These are phyloP conservation scores for Tephrocybe sp. DNA, from an alignment of 768 basidiomycete species.

Conservation along the genomic window DNA sequence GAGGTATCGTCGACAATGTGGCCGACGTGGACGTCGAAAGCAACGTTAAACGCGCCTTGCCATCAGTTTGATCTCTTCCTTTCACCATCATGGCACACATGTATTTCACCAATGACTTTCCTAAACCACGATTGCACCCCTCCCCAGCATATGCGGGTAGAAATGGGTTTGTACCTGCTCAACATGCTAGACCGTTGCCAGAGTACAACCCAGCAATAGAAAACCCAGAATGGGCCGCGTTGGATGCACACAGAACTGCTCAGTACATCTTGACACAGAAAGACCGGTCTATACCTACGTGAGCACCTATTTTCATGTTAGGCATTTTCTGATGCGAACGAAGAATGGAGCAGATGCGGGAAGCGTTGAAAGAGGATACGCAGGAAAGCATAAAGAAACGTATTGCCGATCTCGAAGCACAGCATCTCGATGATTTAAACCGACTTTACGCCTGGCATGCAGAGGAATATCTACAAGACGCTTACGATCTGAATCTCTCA, in stretches of 20 bases:
- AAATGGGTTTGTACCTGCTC: constrained; percentile 10
- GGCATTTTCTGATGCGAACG: background rate
- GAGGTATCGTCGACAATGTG: background rate
- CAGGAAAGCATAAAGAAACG: constrained; percentile 22
- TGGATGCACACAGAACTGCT: constrained; percentile 32
- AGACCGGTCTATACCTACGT: constrained; percentile 38
- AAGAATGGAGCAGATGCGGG: constrained; percentile 35
- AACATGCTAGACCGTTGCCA: background rate
- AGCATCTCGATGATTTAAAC: constrained; percentile 34
- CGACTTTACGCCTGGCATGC: constrained; percentile 33
- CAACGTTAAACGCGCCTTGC: background rate
- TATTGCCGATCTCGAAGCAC: constrained; percentile 24
- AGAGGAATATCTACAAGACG: constrained; percentile 33
- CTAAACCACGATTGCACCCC: constrained; percentile 4
- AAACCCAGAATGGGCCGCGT: constrained; percentile 13
- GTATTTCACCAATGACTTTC: background rate
- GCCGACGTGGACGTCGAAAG: background rate
- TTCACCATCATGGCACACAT: constrained; percentile 12
- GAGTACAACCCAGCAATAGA: constrained; percentile 1
- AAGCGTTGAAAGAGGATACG: constrained; percentile 27
- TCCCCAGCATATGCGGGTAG: background rate
- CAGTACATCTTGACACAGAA: constrained; percentile 39
- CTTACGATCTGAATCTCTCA: constrained; percentile 28
- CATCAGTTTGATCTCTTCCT: background rate
- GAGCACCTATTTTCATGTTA: constrained; percentile 10